Conservation (phyloP, 1,284 basidiomycete genomes). For the Grifola frondosa region DNA sequence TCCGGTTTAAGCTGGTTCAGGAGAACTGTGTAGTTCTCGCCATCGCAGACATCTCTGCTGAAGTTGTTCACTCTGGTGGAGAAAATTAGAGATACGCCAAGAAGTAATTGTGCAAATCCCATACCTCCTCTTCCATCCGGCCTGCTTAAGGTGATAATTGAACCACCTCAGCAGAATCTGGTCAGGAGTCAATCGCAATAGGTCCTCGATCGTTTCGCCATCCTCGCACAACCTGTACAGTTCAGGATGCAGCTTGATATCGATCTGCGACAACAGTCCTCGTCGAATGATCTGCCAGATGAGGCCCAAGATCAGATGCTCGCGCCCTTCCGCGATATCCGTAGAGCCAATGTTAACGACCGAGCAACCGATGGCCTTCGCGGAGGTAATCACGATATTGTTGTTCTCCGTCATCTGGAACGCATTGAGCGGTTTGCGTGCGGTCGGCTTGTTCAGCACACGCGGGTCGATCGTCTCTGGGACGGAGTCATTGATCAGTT, state of each 20-base stretch:
- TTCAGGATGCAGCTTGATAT: constrained; percentile 98
- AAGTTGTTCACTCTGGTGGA: constrained; percentile 89
- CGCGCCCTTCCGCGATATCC: constrained; percentile 91
- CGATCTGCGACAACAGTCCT: constrained; percentile 91
- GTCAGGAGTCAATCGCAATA: constrained; percentile 91
- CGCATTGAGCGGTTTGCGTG: constrained; percentile 81
- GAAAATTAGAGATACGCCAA: neutral
- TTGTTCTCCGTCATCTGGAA: constrained; percentile 99
- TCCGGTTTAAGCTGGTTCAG: constrained; percentile 95
- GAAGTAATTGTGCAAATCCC: constrained; percentile 12
- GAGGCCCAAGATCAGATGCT: constrained; percentile 96
- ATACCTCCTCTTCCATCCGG: constrained; percentile 84
- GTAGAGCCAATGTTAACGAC: constrained; percentile 97
- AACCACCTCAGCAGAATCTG: constrained; percentile 98
- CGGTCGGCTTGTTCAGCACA: constrained; percentile 88
- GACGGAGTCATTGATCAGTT: constrained; percentile 98
- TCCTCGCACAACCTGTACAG: constrained; percentile 95
- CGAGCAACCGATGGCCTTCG: constrained; percentile 95
- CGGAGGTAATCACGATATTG: constrained; percentile 98
- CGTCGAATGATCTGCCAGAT: constrained; percentile 99
- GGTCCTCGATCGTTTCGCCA: constrained; percentile 94
- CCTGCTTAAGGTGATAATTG: constrained; percentile 97
- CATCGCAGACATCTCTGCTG: constrained; percentile 91
- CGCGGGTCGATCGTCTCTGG: constrained; percentile 99
- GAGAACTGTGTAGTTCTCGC: constrained; percentile 96